phyloP scores from a whole-genome alignment of 1,284 basidiomycete species.

The Athelia psychrophila region DNA sequence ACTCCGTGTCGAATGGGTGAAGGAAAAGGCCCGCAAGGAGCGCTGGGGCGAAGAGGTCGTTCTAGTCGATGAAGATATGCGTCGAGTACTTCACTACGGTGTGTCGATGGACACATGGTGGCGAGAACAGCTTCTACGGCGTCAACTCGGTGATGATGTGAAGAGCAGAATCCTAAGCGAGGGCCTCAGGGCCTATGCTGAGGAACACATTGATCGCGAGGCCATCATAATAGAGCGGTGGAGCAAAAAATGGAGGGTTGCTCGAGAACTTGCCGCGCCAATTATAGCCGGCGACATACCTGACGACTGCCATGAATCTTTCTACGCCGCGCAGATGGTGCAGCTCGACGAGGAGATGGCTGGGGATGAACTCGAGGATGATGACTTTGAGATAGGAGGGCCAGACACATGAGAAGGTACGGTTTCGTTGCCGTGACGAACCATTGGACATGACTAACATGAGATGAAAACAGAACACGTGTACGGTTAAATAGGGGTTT shows the following conservation, averaged over 20 bases:
- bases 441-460: too few species aligned
- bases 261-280: background rate
- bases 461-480: too few species aligned
- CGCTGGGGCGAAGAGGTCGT: constrained; percentile 17
- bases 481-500: too few species aligned
- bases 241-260: background rate
- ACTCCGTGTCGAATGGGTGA: constrained; percentile 21
- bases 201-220: background rate
- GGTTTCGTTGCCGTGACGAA: too few species aligned
- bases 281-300: too few species aligned
- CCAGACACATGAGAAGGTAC: too few species aligned
- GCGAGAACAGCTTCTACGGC: constrained; percentile 10
- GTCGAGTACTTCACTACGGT: constrained; percentile 11
- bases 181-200: background rate
- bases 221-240: background rate
- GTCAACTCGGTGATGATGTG: background rate
- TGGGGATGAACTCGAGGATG: too few species aligned
- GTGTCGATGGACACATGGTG: constrained; percentile 7
- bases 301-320: too few species aligned
- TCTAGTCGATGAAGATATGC: constrained; percentile 20
- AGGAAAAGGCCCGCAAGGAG: constrained; percentile 12
- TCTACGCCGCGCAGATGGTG: too few species aligned
- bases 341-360: too few species aligned
- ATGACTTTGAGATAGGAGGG: too few species aligned
- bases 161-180: too few species aligned